A percentile compares a stretch with the other conserved stretches of the same genome.
Evolutionary conservation across 2,329 filamentous ascomycete genomes (phyloP).

Genomic region (Apiospora koreana): DNA sequence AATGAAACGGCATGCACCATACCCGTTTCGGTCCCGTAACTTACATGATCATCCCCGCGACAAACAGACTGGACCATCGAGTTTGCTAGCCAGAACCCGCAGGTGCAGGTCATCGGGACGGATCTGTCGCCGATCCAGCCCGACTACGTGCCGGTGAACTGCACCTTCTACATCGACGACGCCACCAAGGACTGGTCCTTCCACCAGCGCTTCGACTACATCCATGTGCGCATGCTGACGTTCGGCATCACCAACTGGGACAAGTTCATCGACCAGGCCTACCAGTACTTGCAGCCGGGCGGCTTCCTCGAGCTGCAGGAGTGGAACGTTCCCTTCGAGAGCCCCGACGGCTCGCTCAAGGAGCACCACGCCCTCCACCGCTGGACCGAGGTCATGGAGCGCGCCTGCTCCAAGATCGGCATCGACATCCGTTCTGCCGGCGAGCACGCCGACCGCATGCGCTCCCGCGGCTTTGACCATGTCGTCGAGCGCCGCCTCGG

Average conservation of each 20-base stretch:
- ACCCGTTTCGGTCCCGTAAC: neutral
- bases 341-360: conserved; percentile 17
- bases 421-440: conserved; percentile 18
- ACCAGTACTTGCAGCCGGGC: conserved; percentile 23
- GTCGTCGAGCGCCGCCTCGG: conserved; percentile 22
- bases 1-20: neutral
- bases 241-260: conserved; percentile 25
- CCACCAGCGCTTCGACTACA: conserved; percentile 33
- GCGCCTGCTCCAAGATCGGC: conserved; percentile 19
- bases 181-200: conserved; percentile 40
- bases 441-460: conserved; percentile 21
- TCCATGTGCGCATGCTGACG: conserved; percentile 18
- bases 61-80: conserved; percentile 23
- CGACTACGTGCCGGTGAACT: conserved; percentile 22
- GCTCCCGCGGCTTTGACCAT: conserved; percentile 21
- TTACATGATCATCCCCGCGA: neutral
- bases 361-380: conserved; percentile 16
- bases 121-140: conserved; percentile 24
- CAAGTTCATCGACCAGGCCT: conserved; percentile 20
- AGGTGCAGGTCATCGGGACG: conserved; percentile 22
- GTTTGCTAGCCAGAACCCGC: conserved; percentile 22
- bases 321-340: conserved; percentile 20
- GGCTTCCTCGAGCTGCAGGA: conserved; percentile 28
- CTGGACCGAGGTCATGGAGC: conserved; percentile 20
- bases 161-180: conserved; percentile 45